Conservation (phyloP, 208 protist genomes). For the Acanthamoeba triangularis region DNA sequence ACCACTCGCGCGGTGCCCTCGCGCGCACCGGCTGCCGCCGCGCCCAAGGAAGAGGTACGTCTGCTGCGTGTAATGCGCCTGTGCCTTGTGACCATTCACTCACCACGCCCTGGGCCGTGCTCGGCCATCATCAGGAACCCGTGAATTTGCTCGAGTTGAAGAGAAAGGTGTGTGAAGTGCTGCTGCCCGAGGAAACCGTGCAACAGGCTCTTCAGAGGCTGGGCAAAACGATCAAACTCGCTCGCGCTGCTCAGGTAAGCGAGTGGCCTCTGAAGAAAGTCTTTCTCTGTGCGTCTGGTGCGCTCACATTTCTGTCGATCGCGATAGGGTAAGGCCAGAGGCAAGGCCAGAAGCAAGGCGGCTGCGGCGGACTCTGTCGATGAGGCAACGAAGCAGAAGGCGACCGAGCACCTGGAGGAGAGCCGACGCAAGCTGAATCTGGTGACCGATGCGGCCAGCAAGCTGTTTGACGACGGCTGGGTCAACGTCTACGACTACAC, state of each 20-base stretch:
- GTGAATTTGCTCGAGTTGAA: background rate
- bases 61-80: no score
- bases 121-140: background rate
- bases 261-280: no score
- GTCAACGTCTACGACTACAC: constrained; percentile 43
- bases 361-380: background rate
- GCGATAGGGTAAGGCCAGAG: background rate
- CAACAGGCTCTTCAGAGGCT: background rate
- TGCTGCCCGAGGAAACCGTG: background rate
- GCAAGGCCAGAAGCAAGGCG: background rate
- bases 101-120: background rate
- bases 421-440: background rate
- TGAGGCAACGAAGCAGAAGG: background rate
- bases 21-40: background rate
- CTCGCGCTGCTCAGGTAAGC: background rate
- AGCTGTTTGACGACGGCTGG: constrained; percentile 10
- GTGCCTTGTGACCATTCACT: background rate
- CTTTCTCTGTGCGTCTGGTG: no score
- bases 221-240: background rate
- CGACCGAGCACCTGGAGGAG: background rate
- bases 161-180: background rate
- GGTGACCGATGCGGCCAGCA: background rate
- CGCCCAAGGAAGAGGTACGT: background rate
- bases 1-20: background rate
- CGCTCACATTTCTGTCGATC: background rate